phyloP scores from a whole-genome alignment of 2,329 filamentous ascomycete genomes.

The Trichophyton benhamiae region DNA sequence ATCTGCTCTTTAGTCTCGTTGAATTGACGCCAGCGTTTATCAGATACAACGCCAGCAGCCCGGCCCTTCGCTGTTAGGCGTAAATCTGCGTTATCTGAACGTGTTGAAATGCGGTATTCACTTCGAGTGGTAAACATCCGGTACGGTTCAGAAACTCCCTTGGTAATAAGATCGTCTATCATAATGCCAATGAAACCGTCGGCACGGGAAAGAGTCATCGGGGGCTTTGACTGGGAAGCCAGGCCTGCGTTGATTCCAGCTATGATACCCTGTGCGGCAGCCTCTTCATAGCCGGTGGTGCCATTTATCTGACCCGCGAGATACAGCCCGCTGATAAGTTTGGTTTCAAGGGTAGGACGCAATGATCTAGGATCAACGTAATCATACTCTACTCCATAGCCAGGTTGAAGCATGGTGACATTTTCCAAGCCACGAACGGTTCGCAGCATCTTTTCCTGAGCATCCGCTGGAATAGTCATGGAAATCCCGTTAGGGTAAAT shows the following conservation, averaged over 20 bases:
- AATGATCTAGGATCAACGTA: slow-evolving; percentile 90
- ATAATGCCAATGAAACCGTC: slow-evolving; percentile 98
- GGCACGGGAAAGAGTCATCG: slow-evolving; percentile 60
- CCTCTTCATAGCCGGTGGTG: slow-evolving; percentile 96
- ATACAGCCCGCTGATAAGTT: slow-evolving; percentile 76
- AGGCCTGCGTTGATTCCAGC: slow-evolving; percentile 90
- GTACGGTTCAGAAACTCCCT: slow-evolving; percentile 93
- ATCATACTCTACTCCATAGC: slow-evolving; percentile 96
- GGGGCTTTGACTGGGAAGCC: slow-evolving; percentile 52
- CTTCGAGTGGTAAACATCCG: slow-evolving; percentile 95
- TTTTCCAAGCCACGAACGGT: slow-evolving; percentile 82
- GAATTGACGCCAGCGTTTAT: slow-evolving; percentile 64
- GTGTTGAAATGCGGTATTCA: slow-evolving; percentile 85
- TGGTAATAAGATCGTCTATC: slow-evolving; percentile 95
- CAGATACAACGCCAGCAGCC: slow-evolving; percentile 63
- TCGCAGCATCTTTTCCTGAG: slow-evolving; percentile 71
- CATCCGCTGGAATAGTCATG: slow-evolving; percentile 86
- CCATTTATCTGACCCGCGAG: slow-evolving; percentile 96
- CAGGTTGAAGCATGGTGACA: slow-evolving; percentile 82
- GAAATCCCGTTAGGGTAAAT: slow-evolving; percentile 95
- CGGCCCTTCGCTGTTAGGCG: slow-evolving; percentile 71
- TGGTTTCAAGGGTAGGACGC: slow-evolving; percentile 83
- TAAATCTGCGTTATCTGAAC: slow-evolving; percentile 86
- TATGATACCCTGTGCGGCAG: slow-evolving; percentile 81
- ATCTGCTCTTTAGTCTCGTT: slow-evolving; percentile 55